Conservation (phyloP, 1,139 yeast genomes). For the Candida anutae region DNA sequence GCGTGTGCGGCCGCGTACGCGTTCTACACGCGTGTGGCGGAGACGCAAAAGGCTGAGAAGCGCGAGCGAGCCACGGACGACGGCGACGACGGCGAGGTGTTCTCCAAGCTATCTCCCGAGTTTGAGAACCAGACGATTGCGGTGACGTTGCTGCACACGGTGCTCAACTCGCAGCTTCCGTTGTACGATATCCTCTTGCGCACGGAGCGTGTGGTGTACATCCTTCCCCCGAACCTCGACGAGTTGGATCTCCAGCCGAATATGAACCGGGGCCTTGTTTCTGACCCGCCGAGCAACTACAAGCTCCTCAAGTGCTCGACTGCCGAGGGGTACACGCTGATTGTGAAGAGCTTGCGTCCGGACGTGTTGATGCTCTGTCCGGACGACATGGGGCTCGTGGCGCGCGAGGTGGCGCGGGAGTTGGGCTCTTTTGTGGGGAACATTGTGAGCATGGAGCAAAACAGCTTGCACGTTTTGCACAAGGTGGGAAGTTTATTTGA, state of each 20-base stretch:
- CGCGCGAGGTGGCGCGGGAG: constrained; percentile 24
- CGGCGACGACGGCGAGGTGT: too few species aligned
- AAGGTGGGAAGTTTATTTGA: constrained; percentile 21
- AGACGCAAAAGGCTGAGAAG: too few species aligned
- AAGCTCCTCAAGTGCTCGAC: constrained; percentile 36
- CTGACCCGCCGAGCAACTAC: constrained; percentile 19
- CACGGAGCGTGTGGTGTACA: constrained; percentile 37
- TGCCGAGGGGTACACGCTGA: constrained; percentile 35
- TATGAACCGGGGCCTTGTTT: constrained; percentile 7
- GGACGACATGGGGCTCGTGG: constrained; percentile 35
- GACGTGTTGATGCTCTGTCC: constrained; percentile 36
- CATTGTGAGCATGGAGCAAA: constrained; percentile 29
- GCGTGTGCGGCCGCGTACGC: too few species aligned
- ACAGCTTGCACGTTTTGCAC: constrained; percentile 20
- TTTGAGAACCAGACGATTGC: constrained; percentile 33
- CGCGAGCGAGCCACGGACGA: too few species aligned
- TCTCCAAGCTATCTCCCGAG: not conserved
- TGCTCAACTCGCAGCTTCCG: constrained; percentile 32
- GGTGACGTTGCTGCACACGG: constrained; percentile 36
- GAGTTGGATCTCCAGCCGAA: constrained; percentile 30
- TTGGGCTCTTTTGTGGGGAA: constrained; percentile 33
- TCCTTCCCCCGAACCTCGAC: constrained; percentile 39
- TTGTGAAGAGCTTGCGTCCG: constrained; percentile 35
- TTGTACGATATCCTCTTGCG: constrained; percentile 31
- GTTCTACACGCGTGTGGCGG: too few species aligned